Conservation (phyloP, 2,329 filamentous ascomycete species). For the Talaromyces sp. region DNA sequence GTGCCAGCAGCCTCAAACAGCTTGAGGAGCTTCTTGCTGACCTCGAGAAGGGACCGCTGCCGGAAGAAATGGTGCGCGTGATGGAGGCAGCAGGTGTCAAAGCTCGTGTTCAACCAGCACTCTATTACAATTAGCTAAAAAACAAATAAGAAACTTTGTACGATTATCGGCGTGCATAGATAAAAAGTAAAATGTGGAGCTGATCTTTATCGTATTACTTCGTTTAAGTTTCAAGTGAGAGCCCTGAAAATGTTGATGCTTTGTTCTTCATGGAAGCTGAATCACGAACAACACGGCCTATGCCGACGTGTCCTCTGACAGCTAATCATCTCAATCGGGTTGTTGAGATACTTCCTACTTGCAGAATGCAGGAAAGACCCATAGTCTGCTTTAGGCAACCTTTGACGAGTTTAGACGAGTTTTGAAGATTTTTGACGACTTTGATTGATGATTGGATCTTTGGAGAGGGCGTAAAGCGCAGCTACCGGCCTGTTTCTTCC, state of each 20-base stretch:
- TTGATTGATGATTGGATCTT: too few species aligned
- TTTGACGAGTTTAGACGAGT: neutral
- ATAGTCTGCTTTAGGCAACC: neutral
- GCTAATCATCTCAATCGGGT: neutral
- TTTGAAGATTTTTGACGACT: too few species aligned
- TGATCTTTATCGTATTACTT: neutral
- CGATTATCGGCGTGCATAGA: neutral
- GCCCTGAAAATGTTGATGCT: neutral
- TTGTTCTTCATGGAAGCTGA: too few species aligned
- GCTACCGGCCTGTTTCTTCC: neutral
- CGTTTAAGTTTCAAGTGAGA: neutral
- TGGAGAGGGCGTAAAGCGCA: neutral
- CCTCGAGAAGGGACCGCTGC: constrained; percentile 40
- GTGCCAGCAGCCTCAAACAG: constrained; percentile 36
- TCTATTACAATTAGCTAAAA: neutral
- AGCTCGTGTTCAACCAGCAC: neutral
- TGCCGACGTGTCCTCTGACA: neutral
- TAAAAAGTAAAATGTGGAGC: neutral
- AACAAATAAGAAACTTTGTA: neutral
- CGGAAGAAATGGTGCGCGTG: constrained; percentile 34
- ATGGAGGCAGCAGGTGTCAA: neutral
- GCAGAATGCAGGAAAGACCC: neutral
- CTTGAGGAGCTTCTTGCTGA: constrained; percentile 39
- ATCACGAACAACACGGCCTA: too few species aligned
- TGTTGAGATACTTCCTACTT: neutral